Conservation (phyloP, 352 stramenopile genomes). For the Thalassiosira oceanica region DNA sequence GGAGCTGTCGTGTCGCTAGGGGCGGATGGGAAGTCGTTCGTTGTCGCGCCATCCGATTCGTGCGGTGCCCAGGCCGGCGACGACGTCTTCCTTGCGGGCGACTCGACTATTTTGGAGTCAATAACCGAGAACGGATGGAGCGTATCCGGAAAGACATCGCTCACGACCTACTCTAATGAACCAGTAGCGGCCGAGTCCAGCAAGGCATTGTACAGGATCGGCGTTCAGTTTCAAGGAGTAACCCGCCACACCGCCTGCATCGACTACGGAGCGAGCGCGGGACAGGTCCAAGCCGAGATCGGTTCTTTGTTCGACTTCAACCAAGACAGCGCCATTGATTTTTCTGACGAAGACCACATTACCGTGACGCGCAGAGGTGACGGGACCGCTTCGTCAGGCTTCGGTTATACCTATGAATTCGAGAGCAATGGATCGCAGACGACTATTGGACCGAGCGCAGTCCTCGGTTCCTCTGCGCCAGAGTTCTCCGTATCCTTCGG, state of each 20-base stretch:
- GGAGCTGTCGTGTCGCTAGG: slow-evolving; percentile 41
- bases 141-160: slow-evolving; percentile 42
- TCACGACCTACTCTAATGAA: slow-evolving; percentile 50
- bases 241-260: slow-evolving; percentile 63
- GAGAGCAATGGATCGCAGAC: slow-evolving; percentile 40
- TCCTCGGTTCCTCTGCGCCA: slow-evolving; percentile 73
- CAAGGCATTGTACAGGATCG: slow-evolving; percentile 78
- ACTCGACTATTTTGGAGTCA: slow-evolving; percentile 49
- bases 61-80: slow-evolving; percentile 36
- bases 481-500: slow-evolving; percentile 65
- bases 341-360: slow-evolving; percentile 73
- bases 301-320: slow-evolving; percentile 85
- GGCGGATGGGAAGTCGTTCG: slow-evolving; percentile 47
- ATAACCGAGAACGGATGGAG: slow-evolving; percentile 39
- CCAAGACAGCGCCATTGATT: slow-evolving; percentile 62
- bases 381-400: slow-evolving; percentile 65
- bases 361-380: slow-evolving; percentile 67
- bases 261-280: slow-evolving; percentile 83
- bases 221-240: slow-evolving; percentile 50
- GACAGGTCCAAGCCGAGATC: slow-evolving; percentile 83
- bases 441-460: slow-evolving; percentile 52
- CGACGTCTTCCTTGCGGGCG: slow-evolving; percentile 31
- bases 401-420: slow-evolving; percentile 78
- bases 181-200: slow-evolving; percentile 33
- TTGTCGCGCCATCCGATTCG: slow-evolving; percentile 25